Conservation (phyloP, 441 rosid genomes). For the Erodium chrysanthum region DNA sequence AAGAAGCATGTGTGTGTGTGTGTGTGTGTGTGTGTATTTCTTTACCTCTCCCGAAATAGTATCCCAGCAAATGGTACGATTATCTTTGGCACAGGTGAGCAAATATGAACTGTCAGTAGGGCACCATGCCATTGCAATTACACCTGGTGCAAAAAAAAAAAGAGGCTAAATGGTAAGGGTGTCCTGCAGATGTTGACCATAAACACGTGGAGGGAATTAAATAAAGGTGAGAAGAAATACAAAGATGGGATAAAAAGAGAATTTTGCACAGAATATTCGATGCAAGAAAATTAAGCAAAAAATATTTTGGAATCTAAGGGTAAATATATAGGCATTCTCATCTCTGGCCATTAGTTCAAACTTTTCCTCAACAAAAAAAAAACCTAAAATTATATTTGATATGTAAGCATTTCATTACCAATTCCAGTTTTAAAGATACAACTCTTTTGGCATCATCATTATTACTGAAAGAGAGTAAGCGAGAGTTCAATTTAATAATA, state of each 20-base stretch:
- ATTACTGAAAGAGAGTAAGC: neutral
- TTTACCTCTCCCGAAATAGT: slow-evolving; percentile 77
- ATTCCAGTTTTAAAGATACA: neutral
- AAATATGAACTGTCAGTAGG: slow-evolving; percentile 85
- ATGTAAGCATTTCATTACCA: neutral
- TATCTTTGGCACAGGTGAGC: slow-evolving; percentile 95
- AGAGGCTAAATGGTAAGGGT: slow-evolving; percentile 10
- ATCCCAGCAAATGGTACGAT: slow-evolving; percentile 97
- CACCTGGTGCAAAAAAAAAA: slow-evolving; percentile 46
- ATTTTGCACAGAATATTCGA: neutral
- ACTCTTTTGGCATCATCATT: neutral
- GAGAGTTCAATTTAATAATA: neutral
- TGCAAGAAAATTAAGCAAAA: neutral
- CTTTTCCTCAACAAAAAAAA: neutral
- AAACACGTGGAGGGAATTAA: neutral
- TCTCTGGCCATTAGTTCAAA: neutral
- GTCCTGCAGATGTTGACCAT: neutral
- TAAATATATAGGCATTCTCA: no score
- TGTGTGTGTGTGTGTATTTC: slow-evolving; percentile 6
- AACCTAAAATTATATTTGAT: neutral
- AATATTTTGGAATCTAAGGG: neutral
- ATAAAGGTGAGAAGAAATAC: slow-evolving; percentile 1
- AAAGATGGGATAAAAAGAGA: neutral
- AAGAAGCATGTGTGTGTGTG: neutral
- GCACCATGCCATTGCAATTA: slow-evolving; percentile 99